These are phyloP conservation scores for Xylariaceae sp. DNA, from an alignment of 2,329 filamentous ascomycete genomes.

Conservation along the genomic window DNA sequence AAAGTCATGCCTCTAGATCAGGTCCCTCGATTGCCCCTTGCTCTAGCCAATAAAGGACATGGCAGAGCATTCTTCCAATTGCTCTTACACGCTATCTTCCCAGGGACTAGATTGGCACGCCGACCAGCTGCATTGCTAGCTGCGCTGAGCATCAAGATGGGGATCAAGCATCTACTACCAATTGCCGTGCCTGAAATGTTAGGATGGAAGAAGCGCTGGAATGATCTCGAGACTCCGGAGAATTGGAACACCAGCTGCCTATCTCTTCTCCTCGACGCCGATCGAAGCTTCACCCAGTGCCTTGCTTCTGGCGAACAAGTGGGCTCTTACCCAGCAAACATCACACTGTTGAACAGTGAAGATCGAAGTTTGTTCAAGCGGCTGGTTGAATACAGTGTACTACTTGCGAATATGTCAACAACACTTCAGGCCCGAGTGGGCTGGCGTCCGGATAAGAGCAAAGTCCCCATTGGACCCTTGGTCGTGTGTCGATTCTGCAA, in stretches of 20 bases:
- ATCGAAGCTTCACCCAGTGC: slow-evolving; percentile 33
- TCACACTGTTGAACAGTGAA: slow-evolving; percentile 30
- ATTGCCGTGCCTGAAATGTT: slow-evolving; percentile 41
- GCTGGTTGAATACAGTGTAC: slow-evolving; percentile 44
- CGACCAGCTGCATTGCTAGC: slow-evolving; percentile 45
- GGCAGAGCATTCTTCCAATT: background rate
- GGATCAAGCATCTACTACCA: slow-evolving; percentile 38
- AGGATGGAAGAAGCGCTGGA: slow-evolving; percentile 42
- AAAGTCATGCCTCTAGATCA: slow-evolving; percentile 25
- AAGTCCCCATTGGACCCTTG: slow-evolving; percentile 33
- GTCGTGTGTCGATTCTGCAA: slow-evolving; percentile 2
- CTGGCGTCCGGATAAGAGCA: slow-evolving; percentile 44
- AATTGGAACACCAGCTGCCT: slow-evolving; percentile 47
- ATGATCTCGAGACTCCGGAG: slow-evolving; percentile 44
- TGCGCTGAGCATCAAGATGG: slow-evolving; percentile 45
- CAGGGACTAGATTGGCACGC: slow-evolving; percentile 43
- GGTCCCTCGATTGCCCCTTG: slow-evolving; percentile 26
- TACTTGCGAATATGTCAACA: slow-evolving; percentile 43
- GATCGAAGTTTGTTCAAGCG: slow-evolving; percentile 42
- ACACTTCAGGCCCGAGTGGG: slow-evolving; percentile 40
- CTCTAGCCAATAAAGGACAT: background rate
- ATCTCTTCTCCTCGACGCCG: slow-evolving; percentile 44
- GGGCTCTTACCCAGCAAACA: slow-evolving; percentile 6
- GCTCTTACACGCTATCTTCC: slow-evolving; percentile 33
- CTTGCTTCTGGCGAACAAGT: slow-evolving; percentile 21